A percentile compares a stretch with the other conserved stretches of the same genome.
These are phyloP conservation scores for Cucurbita moschata DNA, from an alignment of 306 rosid genomes.

Conservation along the genomic window DNA sequence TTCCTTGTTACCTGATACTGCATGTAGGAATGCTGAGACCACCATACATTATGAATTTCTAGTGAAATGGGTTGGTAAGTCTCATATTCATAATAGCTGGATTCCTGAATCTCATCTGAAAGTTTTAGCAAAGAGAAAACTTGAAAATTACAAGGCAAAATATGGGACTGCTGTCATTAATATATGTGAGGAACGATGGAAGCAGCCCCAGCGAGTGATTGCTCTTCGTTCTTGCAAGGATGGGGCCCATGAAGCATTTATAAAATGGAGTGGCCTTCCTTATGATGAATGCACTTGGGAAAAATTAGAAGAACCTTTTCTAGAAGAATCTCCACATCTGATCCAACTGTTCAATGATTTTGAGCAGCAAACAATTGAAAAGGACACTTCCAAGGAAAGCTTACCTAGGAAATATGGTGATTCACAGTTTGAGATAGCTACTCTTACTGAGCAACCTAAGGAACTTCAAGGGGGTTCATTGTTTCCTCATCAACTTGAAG, in stretches of 20 bases:
- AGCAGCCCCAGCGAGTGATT: slow-evolving; percentile 82
- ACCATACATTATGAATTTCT: slow-evolving; percentile 44
- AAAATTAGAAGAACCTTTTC: slow-evolving; percentile 65
- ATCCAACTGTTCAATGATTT: slow-evolving; percentile 40
- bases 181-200: slow-evolving; percentile 89
- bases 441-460: slow-evolving; percentile 78
- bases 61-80: slow-evolving; percentile 94
- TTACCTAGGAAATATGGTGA: slow-evolving; percentile 33
- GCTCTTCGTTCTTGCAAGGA: slow-evolving; percentile 45
- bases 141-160: slow-evolving; percentile 94
- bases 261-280: slow-evolving; percentile 86
- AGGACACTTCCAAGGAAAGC: slow-evolving; percentile 40
- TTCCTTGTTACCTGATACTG: slow-evolving; percentile 32
- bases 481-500: slow-evolving; percentile 99
- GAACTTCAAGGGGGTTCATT: slow-evolving; percentile 87
- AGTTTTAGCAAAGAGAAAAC: slow-evolving; percentile 86
- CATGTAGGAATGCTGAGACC: slow-evolving; percentile 29
- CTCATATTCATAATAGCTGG: slow-evolving; percentile 89
- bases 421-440: slow-evolving; percentile 44
- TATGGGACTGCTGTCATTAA: slow-evolving; percentile 69
- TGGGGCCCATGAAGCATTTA: slow-evolving; percentile 55
- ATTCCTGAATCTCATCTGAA: slow-evolving; percentile 83
- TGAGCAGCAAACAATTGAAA: slow-evolving; percentile 55
- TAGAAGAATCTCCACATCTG: slow-evolving; percentile 46
- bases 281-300: slow-evolving; percentile 98